Base-by-base conservation (phyloP, 2,329 filamentous ascomycete genomes). In the Mycosphaerelloides madeirae region DNA sequence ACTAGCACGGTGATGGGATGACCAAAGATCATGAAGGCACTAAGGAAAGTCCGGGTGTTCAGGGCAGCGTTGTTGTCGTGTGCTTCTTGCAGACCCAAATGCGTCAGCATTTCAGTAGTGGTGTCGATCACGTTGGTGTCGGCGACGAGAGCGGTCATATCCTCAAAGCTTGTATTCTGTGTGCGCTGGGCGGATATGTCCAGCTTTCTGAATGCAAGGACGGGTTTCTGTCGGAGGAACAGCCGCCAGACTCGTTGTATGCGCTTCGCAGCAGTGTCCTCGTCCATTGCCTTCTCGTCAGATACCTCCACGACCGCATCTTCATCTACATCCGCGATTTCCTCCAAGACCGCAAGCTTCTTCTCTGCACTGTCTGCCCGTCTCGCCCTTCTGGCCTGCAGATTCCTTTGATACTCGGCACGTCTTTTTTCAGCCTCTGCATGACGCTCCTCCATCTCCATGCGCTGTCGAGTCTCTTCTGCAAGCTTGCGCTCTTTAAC, bases 401-500 rank as follows among this genome's bases (percentile, higher is more conserved):
- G 47, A 50, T 71, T 74, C 41, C 70, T 66, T 58, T 74, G 70
- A 56, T 75, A 75, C 52, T 75, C 71, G 39, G 67, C 78, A 47
- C 86, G 75, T 57, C 87, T 77, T 62, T 73, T 78, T 65, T 90
- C 84, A 0, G 85, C 87, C 60, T 90, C 86, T 25, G 85, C 84
- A 57, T 87, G 77, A 52, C 84, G 81, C 68, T 89, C 85, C 62
- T 90, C 84, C 76, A 90, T 88, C 63, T 89, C 84, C 39, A 78
- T 68, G 51, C 81, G 80, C 62, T 86, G 75, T 58, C 81, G 81
- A 55, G 75, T 76, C 44, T 85, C 77, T 52, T 90, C 84, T 44
- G 83, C 81, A 60, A 88, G 83, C 52, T 87, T 81, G 64, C 84
- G 84, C 68, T 87, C 84, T 66, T 87, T 89, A 72, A 86, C 88